A percentile compares a stretch with the other conserved stretches of the same genome.
These are phyloP conservation scores for Nicotiana obtusifolia DNA, from an alignment of 257 asterid species.

Conservation along the genomic window DNA sequence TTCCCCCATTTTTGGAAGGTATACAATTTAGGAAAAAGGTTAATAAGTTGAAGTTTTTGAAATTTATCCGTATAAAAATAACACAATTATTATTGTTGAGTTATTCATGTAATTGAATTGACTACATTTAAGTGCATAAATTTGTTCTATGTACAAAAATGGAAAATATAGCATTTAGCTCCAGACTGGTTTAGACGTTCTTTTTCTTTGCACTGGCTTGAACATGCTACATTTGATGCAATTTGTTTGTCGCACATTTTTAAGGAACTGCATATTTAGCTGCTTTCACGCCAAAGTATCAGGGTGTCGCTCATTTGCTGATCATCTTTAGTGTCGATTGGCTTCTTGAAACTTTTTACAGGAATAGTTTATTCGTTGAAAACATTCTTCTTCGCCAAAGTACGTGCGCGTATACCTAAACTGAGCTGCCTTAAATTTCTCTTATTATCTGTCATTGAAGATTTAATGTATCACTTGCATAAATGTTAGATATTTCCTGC, in stretches of 20 bases:
- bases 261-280: neutral
- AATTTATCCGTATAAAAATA: neutral
- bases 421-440: neutral
- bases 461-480: neutral
- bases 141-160: neutral
- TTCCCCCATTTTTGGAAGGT: too few relatives aligned
- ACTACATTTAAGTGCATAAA: neutral
- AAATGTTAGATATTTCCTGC: neutral
- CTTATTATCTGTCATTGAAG: neutral
- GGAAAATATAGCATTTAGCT: neutral
- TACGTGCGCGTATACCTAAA: neutral
- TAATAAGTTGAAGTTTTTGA: too few relatives aligned
- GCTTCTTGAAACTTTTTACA: neutral
- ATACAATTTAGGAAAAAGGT: too few relatives aligned
- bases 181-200: neutral
- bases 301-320: neutral
- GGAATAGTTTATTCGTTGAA: neutral
- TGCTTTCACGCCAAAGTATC: neutral
- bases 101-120: neutral
- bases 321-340: neutral
- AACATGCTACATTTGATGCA: neutral
- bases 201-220: neutral
- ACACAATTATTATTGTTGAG: neutral
- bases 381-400: neutral
- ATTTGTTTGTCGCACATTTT: neutral